phyloP scores from a whole-genome alignment of 1,139 yeast species.

The Zygotorulaspora mrakii region DNA sequence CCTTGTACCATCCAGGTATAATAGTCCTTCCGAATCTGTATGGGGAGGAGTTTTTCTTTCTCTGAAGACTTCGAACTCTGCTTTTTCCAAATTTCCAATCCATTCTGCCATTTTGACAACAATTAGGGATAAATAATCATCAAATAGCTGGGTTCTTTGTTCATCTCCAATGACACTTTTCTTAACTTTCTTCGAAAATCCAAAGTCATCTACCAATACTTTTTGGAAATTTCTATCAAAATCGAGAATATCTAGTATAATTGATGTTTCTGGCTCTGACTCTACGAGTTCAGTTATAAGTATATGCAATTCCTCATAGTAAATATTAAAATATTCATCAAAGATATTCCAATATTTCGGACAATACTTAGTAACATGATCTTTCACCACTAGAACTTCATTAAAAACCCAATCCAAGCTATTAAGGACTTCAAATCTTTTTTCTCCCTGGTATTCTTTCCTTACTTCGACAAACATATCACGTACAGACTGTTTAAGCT shows the following conservation, averaged over 20 bases:
- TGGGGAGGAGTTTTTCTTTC: constrained; percentile 72
- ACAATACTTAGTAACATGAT: constrained; percentile 58
- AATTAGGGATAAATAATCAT: constrained; percentile 69
- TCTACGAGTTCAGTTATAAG: constrained; percentile 61
- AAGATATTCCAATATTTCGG: constrained; percentile 70
- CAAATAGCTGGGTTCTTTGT: constrained; percentile 56
- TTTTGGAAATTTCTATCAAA: constrained; percentile 68
- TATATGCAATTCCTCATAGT: constrained; percentile 63
- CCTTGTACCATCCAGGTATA: constrained; percentile 66
- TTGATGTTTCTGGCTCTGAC: constrained; percentile 69
- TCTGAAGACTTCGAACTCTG: constrained; percentile 60
- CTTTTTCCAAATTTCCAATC: constrained; percentile 61
- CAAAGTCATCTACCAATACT: constrained; percentile 47
- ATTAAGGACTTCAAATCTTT: constrained; percentile 56
- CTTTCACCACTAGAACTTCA: constrained; percentile 64
- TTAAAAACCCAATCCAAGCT: constrained; percentile 81
- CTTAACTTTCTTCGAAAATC: constrained; percentile 42
- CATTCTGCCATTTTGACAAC: constrained; percentile 75
- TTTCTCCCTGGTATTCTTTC: constrained; percentile 50
- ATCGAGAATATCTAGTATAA: constrained; percentile 60
- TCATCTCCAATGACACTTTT: constrained; percentile 66
- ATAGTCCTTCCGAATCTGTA: constrained; percentile 56
- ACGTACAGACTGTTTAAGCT: constrained; percentile 56
- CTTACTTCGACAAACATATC: constrained; percentile 67
- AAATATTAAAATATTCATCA: constrained; percentile 57